Percentiles rank a stretch among this genome's conserved stretches.
Evolutionary conservation across 805 yeast species (phyloP).

Genomic region (Candida coquimbonensis): DNA sequence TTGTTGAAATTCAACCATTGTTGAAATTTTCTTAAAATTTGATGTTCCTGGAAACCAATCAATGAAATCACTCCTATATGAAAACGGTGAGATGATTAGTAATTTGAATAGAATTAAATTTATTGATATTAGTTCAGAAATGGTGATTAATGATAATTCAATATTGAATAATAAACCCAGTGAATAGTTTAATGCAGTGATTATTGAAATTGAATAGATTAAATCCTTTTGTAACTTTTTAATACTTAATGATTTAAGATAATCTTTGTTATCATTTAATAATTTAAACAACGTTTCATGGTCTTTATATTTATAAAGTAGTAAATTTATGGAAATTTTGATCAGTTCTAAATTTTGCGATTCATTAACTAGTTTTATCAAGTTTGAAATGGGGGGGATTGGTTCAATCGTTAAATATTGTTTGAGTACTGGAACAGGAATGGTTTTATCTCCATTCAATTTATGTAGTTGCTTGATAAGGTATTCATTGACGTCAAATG

Average conservation of each 20-base stretch:
- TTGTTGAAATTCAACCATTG: neutral
- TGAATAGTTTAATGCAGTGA: neutral
- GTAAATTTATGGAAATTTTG: neutral
- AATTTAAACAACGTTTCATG: neutral
- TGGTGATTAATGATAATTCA: neutral
- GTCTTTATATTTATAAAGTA: constrained; percentile 7
- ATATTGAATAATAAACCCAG: neutral
- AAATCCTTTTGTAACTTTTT: neutral
- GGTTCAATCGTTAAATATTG: constrained; percentile 1
- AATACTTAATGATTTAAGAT: neutral
- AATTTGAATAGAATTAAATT: constrained; percentile 1
- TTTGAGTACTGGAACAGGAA: neutral
- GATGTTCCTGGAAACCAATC: constrained; percentile 2
- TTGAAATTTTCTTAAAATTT: constrained; percentile 1
- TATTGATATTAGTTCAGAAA: constrained; percentile 1
- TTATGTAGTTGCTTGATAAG: neutral
- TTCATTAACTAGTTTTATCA: neutral
- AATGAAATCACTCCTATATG: neutral
- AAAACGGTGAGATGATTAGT: constrained; percentile 1
- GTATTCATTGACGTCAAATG: constrained; percentile 65
- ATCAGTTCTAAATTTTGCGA: neutral
- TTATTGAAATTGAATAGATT: neutral
- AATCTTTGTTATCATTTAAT: neutral
- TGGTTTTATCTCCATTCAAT: neutral
- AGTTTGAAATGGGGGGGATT: neutral